A percentile compares a stretch with the other conserved stretches of the same genome.
These are phyloP conservation scores for Arbutus unedo DNA, from an alignment of 148 eudicot genomes.

Conservation along the genomic window DNA sequence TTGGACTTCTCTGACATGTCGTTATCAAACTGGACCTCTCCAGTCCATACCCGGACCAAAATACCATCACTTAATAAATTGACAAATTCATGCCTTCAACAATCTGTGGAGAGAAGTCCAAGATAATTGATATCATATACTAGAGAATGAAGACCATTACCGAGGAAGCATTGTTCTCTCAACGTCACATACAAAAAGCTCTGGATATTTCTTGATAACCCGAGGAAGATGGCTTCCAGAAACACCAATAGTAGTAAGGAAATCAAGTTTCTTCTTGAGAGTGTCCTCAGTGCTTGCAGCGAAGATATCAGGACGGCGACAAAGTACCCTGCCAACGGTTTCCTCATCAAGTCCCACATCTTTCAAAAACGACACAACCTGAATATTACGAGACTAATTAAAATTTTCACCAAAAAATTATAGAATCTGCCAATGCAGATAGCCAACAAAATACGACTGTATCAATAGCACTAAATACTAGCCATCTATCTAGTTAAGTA, in stretches of 20 bases:
- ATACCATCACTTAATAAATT: background rate
- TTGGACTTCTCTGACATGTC: background rate
- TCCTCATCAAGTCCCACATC: constrained; percentile 60
- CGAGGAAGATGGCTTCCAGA: constrained; percentile 52
- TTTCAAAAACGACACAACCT: constrained; percentile 70
- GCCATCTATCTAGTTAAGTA: too few relatives aligned
- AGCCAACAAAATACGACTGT: background rate
- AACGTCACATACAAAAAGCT: constrained; percentile 62
- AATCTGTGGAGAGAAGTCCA: background rate
- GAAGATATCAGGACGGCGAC: constrained; percentile 79
- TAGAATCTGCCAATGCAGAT: background rate
- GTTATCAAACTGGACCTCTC: background rate
- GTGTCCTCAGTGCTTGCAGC: constrained; percentile 49
- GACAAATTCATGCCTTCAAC: background rate
- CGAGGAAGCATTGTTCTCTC: constrained; percentile 59
- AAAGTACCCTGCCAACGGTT: constrained; percentile 43
- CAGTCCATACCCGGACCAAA: background rate
- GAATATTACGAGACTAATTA: constrained; percentile 8
- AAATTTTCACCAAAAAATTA: background rate
- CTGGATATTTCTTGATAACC: constrained; percentile 79
- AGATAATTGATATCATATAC: background rate
- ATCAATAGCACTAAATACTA: background rate
- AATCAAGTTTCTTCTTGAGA: constrained; percentile 60
- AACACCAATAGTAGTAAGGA: constrained; percentile 53
- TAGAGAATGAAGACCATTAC: constrained; percentile 33